Conservation (phyloP, 2,329 filamentous ascomycete species). For the Colletotrichum scovillei region DNA sequence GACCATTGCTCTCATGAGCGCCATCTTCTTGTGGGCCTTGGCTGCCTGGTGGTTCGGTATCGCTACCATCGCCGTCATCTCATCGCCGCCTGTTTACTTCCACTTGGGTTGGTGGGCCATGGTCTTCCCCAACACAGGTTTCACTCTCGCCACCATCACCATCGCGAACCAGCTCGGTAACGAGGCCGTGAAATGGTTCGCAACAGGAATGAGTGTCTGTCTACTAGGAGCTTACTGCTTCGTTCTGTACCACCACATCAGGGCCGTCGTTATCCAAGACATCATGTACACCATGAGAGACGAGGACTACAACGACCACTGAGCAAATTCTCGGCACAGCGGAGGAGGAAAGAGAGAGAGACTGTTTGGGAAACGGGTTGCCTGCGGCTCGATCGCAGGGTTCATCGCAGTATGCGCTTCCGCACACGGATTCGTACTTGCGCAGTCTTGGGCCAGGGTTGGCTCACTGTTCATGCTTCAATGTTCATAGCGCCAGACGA, state of each 20-base stretch:
- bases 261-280: constrained; percentile 61
- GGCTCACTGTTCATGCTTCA: constrained; percentile 30
- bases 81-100: constrained; percentile 60
- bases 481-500: constrained; percentile 27
- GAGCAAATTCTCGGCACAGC: neutral
- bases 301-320: constrained; percentile 52
- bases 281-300: constrained; percentile 67
- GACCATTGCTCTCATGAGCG: constrained; percentile 58
- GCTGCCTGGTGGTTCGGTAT: constrained; percentile 68
- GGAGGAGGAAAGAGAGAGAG: neutral
- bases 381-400: neutral
- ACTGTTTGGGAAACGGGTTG: neutral
- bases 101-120: constrained; percentile 74
- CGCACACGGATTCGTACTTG: constrained; percentile 7
- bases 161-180: constrained; percentile 62
- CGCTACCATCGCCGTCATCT: constrained; percentile 46
- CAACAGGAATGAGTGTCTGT: constrained; percentile 61
- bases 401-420: constrained; percentile 20
- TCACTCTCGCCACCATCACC: constrained; percentile 66
- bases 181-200: constrained; percentile 58
- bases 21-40: constrained; percentile 74
- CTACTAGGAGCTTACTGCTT: constrained; percentile 55
- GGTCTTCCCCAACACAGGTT: constrained; percentile 72
- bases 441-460: constrained; percentile 19
- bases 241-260: constrained; percentile 56